Evolutionary conservation across 75 land plant genomes (phyloP), one percentile per base, ranked within the genome.

Genomic region (Sequoia sempervirens): DNA sequence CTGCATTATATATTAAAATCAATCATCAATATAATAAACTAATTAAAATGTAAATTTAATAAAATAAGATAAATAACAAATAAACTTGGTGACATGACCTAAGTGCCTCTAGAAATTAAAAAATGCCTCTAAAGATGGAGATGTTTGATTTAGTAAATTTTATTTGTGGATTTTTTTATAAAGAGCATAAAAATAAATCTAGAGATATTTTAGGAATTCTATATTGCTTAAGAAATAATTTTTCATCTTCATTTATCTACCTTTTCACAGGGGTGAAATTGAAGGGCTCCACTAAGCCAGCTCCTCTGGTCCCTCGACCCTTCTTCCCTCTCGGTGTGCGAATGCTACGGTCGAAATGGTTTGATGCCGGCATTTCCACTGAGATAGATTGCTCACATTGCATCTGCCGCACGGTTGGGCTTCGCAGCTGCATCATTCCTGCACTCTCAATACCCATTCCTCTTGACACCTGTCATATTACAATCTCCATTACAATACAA

Each of bases 261-360:
- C 73, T 70, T 70, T 32, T 28, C 73, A 3, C 10, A 8, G 88
- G 88, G 0, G 88, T 90, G 43, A 88, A 82, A 53, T 72, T 66
- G 30, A 84, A 73, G 3, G 79, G 50, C 37, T 85, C 83, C 80
- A 84, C 50, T 12, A 88, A n/a, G 23, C 81, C 89, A 82, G 80
- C 80, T 6, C 83, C 79, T 76, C 83, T 81, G 85, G 85, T 87
- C 18, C 88, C 84, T 30, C 74, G 72, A 56, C 79, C 70, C 88
- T 75, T 15, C 43, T 1, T 10, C n/a, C 30, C 75, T 38, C 58
- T 82, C 13, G 89, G 88, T 78, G 85, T 90, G 26, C 88, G 84
- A 43, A 88, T 28, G 76, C 92, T 90, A 40, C 50, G 83, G 64
- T 90, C 85, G 58, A 85, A 90, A 0, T 46, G 84, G 20, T 82